Base-by-base conservation (phyloP, 495 filamentous ascomycete species). In the Lindgomyces ingoldianus region DNA sequence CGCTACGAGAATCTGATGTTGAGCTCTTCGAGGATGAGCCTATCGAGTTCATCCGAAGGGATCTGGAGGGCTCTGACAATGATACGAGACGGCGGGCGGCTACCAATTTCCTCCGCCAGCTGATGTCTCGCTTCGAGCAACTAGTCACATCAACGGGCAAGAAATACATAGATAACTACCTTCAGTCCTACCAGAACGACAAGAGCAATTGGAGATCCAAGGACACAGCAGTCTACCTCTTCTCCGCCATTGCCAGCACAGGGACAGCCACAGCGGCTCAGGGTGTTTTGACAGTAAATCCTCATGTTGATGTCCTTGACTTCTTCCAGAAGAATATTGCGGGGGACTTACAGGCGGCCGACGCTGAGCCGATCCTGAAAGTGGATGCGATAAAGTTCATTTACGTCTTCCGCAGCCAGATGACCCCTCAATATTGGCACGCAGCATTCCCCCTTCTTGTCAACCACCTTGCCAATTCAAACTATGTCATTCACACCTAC, bases 1-100 rank as follows among this genome's bases (percentile, higher is more conserved):
- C 85, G 12, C 81, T 99, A 22, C 85, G 95, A 44, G 91, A 95
- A 64, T 91, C 92, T 1, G 95, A 99, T 61, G 85, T 96, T 62
- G 95, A 99, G 73, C 81, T 96, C 36, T 96, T 98, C 67, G 95
- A 98, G 73, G 95, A 99, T 70, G 95, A 99, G 74, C 95, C 95
- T 2, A 97, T 99, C 73, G 95, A 99, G 73, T 99, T 96, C 75
- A 98, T 98, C 70, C 83, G 95, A 54, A 86, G 91, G 63, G 93
- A 99, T 74, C 82, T 99, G 16, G 95, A 99, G 75, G 95, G 95
- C 21, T 96, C 93, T 0, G 95, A 98, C 72, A 91, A 87, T 53
- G 95, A 98, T 65, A 98, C 95, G 3, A 81, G 95, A 65, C 83
- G 95, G 60, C 83, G 93, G 70, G 91, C 93, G 49, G 91, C 95